phyloP scores from a whole-genome alignment of 257 asterid genomes.

The Salvia splendens region DNA sequence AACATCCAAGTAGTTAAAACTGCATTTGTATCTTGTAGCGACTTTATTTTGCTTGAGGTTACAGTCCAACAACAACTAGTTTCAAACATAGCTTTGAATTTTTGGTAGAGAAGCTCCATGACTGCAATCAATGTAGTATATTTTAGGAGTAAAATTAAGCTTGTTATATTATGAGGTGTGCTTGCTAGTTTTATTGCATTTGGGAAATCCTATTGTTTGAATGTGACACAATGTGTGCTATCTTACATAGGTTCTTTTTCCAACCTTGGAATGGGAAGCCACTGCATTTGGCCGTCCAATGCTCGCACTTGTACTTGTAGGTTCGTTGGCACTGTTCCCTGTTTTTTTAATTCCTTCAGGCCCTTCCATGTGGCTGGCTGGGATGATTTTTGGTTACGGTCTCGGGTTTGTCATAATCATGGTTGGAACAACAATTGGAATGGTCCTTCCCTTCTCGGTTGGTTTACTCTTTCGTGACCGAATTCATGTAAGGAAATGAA shows the following conservation, averaged over 20 bases:
- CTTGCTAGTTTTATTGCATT: neutral
- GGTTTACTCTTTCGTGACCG: constrained; percentile 77
- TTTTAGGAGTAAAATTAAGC: neutral
- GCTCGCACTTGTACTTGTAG: constrained; percentile 70
- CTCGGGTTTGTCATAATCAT: constrained; percentile 81
- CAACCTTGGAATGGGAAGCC: constrained; percentile 88
- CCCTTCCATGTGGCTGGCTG: constrained; percentile 98
- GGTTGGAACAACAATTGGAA: constrained; percentile 86
- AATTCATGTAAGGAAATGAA: constrained; percentile 61
- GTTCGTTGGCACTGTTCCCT: constrained; percentile 82
- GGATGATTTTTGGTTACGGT: constrained; percentile 95
- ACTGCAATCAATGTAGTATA: neutral
- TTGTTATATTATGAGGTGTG: constrained; percentile 9
- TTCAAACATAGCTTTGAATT: neutral
- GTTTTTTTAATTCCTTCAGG: constrained; percentile 88
- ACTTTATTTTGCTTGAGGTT: neutral
- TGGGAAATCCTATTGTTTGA: neutral
- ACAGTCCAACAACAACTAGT: neutral
- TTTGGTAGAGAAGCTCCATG: constrained; percentile 2
- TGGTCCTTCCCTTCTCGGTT: constrained; percentile 74
- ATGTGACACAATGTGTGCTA: constrained; percentile 9
- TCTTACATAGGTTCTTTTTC: constrained; percentile 66
- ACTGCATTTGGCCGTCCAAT: constrained; percentile 86
- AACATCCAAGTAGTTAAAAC: neutral
- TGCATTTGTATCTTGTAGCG: neutral